Percentiles rank a stretch among this genome's conserved stretches.
phyloP scores from a whole-genome alignment of 1,139 yeast genomes.

The Hyphopichia khmerensis region DNA sequence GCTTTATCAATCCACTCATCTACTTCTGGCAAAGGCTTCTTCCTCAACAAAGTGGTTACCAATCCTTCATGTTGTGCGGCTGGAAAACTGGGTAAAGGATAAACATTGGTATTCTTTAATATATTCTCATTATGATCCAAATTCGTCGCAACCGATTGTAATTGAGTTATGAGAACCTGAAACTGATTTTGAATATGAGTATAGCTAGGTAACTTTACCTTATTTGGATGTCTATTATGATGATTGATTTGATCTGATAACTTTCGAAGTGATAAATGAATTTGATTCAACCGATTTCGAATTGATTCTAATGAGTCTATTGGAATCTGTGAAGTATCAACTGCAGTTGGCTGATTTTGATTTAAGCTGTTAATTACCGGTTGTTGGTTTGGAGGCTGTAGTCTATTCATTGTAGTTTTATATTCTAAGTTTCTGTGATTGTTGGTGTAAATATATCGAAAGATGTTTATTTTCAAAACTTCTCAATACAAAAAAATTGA shows the following conservation, averaged over 20 bases:
- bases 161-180: conserved; percentile 78
- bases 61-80: conserved; percentile 80
- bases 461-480: neutral
- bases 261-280: conserved; percentile 43
- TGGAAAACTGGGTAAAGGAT: conserved; percentile 82
- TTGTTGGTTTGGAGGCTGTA: conserved; percentile 1
- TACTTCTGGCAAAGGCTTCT: conserved; percentile 87
- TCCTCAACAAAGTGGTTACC: conserved; percentile 77
- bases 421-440: neutral
- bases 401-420: neutral
- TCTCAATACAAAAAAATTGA: neutral
- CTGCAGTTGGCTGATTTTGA: conserved; percentile 2
- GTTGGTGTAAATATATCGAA: neutral
- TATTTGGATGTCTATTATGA: conserved; percentile 39
- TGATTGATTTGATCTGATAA: conserved; percentile 43
- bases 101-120: conserved; percentile 68
- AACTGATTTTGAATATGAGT: conserved; percentile 69
- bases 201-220: conserved; percentile 40
- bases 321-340: conserved; percentile 25
- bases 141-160: conserved; percentile 69
- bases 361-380: neutral
- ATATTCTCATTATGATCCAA: conserved; percentile 60
- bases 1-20: conserved; percentile 80
- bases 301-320: conserved; percentile 43
- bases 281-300: conserved; percentile 44